phyloP scores from a whole-genome alignment of 1,139 yeast genomes.

The Trichomonascaceae sp. region DNA sequence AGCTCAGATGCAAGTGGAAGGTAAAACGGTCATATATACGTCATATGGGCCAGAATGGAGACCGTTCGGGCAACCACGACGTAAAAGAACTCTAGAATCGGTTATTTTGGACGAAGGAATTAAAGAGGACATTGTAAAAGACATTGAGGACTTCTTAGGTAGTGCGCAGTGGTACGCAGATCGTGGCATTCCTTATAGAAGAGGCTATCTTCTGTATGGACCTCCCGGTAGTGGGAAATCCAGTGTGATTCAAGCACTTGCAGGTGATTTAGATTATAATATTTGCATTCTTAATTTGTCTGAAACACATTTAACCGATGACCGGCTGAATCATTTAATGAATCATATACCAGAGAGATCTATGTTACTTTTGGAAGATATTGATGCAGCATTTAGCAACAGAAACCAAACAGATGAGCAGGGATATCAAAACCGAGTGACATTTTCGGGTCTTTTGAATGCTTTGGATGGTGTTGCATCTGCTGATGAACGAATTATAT shows the following conservation, averaged over 20 bases:
- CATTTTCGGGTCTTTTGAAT: slow-evolving; percentile 88
- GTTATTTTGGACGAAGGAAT: slow-evolving; percentile 79
- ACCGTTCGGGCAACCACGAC: slow-evolving; percentile 94
- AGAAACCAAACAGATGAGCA: slow-evolving; percentile 73
- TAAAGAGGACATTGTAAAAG: slow-evolving; percentile 56
- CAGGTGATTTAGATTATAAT: slow-evolving; percentile 93
- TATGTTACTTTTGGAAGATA: slow-evolving; percentile 78
- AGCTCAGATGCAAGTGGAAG: slow-evolving; percentile 81
- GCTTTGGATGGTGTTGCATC: slow-evolving; percentile 98
- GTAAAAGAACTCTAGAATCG: slow-evolving; percentile 75
- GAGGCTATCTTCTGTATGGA: slow-evolving; percentile 91
- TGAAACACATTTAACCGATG: slow-evolving; percentile 89
- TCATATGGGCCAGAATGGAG: slow-evolving; percentile 99
- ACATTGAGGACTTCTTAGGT: slow-evolving; percentile 70
- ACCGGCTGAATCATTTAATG: slow-evolving; percentile 88
- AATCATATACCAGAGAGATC: slow-evolving; percentile 92
- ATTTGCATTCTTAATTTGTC: slow-evolving; percentile 88
- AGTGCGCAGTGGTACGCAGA: slow-evolving; percentile 91
- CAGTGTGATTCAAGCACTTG: slow-evolving; percentile 90
- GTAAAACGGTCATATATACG: slow-evolving; percentile 88
- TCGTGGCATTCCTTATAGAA: slow-evolving; percentile 92
- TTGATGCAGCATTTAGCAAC: slow-evolving; percentile 90
- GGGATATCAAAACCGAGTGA: slow-evolving; percentile 70
- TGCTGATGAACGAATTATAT: slow-evolving; percentile 92
- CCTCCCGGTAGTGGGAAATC: slow-evolving; percentile 99